phyloP scores from a whole-genome alignment of 2,329 filamentous ascomycete species.

The Pseudophaeomoniella oleicola region DNA sequence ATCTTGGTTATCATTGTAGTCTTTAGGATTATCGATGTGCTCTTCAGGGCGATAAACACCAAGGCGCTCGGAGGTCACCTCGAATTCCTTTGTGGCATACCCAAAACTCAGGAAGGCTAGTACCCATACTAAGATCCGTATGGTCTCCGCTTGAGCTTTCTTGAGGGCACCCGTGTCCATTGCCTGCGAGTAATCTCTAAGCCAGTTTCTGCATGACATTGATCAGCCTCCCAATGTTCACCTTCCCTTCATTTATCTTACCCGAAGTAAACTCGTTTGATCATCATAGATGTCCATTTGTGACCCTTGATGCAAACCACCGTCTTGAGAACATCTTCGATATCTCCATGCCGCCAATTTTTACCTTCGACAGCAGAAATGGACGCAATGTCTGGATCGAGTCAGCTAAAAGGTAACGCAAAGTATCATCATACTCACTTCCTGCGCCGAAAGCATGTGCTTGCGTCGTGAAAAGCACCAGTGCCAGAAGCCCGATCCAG shows the following conservation, averaged over 20 bases:
- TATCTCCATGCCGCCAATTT: conserved; percentile 47
- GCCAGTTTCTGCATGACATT: conserved; percentile 45
- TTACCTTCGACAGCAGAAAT: conserved; percentile 35
- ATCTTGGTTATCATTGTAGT: conserved; percentile 75
- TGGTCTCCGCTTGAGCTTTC: conserved; percentile 62
- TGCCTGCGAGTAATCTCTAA: conserved; percentile 73
- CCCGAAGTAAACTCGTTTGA: conserved; percentile 69
- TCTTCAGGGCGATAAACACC: conserved; percentile 67
- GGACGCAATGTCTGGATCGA: conserved; percentile 27
- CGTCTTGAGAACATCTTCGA: conserved; percentile 68
- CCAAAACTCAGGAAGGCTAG: conserved; percentile 70
- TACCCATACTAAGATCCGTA: conserved; percentile 67
- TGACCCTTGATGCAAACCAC: conserved; percentile 64
- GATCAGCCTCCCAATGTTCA: conserved; percentile 3
- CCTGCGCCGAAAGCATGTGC: conserved; percentile 30
- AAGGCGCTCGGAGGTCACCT: conserved; percentile 65
- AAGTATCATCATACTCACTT: no score
- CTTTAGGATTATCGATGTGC: conserved; percentile 51
- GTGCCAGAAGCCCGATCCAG: conserved; percentile 16
- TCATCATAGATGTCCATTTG: conserved; percentile 69
- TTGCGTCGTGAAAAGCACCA: conserved; percentile 21
- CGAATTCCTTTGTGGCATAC: conserved; percentile 75
- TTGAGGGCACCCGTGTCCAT: conserved; percentile 70
- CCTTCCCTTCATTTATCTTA: conserved; percentile 3
- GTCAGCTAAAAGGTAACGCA: no score